phyloP scores from a whole-genome alignment of 2,329 filamentous ascomycete genomes.

The Diplocarpon mali region DNA sequence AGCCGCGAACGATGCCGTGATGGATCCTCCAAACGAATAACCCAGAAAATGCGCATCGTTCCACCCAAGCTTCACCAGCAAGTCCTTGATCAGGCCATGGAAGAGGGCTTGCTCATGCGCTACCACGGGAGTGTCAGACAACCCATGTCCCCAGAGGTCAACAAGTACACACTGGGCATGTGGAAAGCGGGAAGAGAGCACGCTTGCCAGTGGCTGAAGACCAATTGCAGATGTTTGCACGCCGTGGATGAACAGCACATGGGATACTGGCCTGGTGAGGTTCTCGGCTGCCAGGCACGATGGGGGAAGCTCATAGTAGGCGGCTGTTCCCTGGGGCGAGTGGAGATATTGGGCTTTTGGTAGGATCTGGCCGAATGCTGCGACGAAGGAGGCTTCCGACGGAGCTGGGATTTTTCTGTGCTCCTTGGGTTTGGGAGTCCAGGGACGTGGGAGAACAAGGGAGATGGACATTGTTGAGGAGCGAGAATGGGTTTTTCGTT shows the following conservation, averaged over 20 bases:
- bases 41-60: conserved; percentile 34
- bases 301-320: conserved; percentile 10
- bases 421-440: not conserved
- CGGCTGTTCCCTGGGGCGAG: conserved; percentile 9
- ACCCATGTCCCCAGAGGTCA: conserved; percentile 43
- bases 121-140: conserved; percentile 36
- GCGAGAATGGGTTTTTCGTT: no score
- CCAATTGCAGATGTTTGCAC: conserved; percentile 40
- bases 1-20: conserved; percentile 31
- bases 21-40: conserved; percentile 38
- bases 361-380: conserved; percentile 9
- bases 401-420: conserved; percentile 10
- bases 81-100: conserved; percentile 29
- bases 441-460: not conserved
- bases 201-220: conserved; percentile 32
- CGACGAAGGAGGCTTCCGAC: conserved; percentile 7
- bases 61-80: conserved; percentile 35
- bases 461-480: no score
- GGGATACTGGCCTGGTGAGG: conserved; percentile 8
- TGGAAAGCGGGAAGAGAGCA: conserved; percentile 29
- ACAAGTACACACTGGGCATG: conserved; percentile 32
- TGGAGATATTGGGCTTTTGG: conserved; percentile 7
- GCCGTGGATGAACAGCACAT: conserved; percentile 38
- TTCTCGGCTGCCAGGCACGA: not conserved
- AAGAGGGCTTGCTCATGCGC: conserved; percentile 35